Evolutionary conservation across 768 basidiomycete genomes (phyloP).

Genomic region (Panaeolus cyanescens): DNA sequence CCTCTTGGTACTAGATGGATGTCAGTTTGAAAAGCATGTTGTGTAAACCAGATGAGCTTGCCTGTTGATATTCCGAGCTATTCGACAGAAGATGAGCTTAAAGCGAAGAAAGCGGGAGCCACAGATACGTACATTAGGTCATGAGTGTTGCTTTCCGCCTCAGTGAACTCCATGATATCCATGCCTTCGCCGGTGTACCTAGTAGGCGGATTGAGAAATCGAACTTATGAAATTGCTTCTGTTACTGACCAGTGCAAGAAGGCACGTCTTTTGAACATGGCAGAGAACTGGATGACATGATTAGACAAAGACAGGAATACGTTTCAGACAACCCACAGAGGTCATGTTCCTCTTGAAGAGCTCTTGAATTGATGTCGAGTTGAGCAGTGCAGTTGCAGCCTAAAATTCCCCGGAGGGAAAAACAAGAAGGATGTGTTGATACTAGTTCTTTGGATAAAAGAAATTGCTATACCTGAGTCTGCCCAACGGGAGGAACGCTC

Average conservation of each 20-base stretch:
- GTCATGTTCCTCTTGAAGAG: constrained; percentile 74
- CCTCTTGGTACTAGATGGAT: constrained; percentile 34
- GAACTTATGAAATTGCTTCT: not conserved
- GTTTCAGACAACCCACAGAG: constrained; percentile 40
- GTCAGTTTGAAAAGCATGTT: not conserved
- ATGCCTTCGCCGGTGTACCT: constrained; percentile 88
- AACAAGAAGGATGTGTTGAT: constrained; percentile 11
- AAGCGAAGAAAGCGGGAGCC: not conserved
- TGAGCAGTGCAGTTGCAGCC: constrained; percentile 72
- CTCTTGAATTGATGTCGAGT: constrained; percentile 86
- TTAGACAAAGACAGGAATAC: not conserved
- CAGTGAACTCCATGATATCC: constrained; percentile 85
- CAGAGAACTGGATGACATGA: constrained; percentile 52
- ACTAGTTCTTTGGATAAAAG: not conserved
- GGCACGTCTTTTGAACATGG: constrained; percentile 83
- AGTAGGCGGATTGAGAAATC: not conserved
- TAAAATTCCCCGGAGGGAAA: constrained; percentile 21
- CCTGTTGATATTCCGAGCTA: constrained; percentile 91
- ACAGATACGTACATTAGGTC: constrained; percentile 71
- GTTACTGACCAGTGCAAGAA: constrained; percentile 78
- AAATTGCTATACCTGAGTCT: constrained; percentile 53
- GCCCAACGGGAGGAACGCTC: constrained; percentile 81
- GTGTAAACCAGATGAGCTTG: not conserved
- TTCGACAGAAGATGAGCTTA: not conserved
- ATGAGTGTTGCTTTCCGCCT: constrained; percentile 81